Evolutionary conservation across 352 stramenopile species (phyloP), one percentile per base, ranked within the genome.

Genomic region (Phytophthora multivora): DNA sequence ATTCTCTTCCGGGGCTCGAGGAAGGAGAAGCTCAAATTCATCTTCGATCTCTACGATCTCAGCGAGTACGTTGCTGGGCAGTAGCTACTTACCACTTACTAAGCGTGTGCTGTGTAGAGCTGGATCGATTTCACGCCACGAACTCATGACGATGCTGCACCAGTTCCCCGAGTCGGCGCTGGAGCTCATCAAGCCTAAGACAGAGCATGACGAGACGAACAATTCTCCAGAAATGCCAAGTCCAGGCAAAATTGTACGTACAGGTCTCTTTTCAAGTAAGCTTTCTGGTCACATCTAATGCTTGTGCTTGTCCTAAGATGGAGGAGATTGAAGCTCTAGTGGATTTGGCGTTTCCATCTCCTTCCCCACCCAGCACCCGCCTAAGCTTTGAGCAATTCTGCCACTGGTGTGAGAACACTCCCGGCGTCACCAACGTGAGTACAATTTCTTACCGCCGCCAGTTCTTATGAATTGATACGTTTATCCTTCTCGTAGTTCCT

Each of bases 21-120:
- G 35, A 91, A 96, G 38, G 91, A 98, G 58, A 97, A 97, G 31
- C 81, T 98, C 49, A 88, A 95, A 59, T 96, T 98, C 56, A 89
- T 98, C 42, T 98, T 98, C 52, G 88, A 97, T 50, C 76, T 98
- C 42, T 97, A 97, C 69, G 93, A 98, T 55, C 76, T 97, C 21
- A 90, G 79, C 71, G 80, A 88, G 79, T 93, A 66, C 19, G 41
- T 48, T n/a, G 15, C 28, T 23, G 28, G 28, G 10, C 10, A 4
- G 9, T 50, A 15, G 28, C 36, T 43, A 16, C 19, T 47, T 47
- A 26, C 23, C 23, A 38, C 48, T 74, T 47, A 67, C 56, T 47
- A 40, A 73, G 0, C 45, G 46, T 65, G 28, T 68, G 28, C 2
- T 46, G 9, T 51, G 10, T 50, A 77, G 96, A 47, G 82, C 88